phyloP scores from a whole-genome alignment of 2,329 filamentous ascomycete species.

The Talaromyces rugulosus region DNA sequence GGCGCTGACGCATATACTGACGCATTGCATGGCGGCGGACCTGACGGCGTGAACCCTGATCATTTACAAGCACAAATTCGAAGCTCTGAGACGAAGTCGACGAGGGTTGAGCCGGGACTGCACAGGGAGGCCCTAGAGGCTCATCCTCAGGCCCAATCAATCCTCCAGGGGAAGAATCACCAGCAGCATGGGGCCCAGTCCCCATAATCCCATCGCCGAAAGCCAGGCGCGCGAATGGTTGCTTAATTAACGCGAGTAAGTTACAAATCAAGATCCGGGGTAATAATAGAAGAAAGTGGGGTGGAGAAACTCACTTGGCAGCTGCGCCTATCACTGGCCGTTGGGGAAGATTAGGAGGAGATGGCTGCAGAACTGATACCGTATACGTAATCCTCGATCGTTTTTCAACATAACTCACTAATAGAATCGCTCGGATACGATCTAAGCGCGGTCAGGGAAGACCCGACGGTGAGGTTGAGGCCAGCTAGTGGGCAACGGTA shows the following conservation, averaged over 20 bases:
- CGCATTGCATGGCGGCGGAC: slow-evolving; percentile 34
- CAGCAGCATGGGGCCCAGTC: slow-evolving; percentile 17
- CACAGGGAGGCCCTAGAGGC: background rate
- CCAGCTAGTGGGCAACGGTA: background rate
- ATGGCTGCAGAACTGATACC: background rate
- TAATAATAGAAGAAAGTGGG: slow-evolving; percentile 8
- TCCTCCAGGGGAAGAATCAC: background rate
- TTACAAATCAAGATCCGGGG: slow-evolving; percentile 3
- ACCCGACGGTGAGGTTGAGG: background rate
- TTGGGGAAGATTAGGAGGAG: background rate
- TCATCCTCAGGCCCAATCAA: background rate
- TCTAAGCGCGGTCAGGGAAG: background rate
- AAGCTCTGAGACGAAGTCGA: slow-evolving; percentile 22
- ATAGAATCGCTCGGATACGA: background rate
- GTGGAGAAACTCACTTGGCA: background rate
- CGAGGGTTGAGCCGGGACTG: background rate
- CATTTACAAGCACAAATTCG: slow-evolving; percentile 31
- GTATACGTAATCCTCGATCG: background rate
- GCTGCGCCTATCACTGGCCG: background rate
- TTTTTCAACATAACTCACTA: background rate
- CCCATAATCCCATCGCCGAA: slow-evolving; percentile 25
- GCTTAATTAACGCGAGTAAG: slow-evolving; percentile 2
- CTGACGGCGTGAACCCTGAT: slow-evolving; percentile 28
- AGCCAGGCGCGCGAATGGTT: background rate
- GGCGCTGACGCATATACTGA: slow-evolving; percentile 30